A percentile compares a stretch with the other conserved stretches of the same genome.
Evolutionary conservation across 179 eudicot species (phyloP).

Genomic region (Silene noctiflora): DNA sequence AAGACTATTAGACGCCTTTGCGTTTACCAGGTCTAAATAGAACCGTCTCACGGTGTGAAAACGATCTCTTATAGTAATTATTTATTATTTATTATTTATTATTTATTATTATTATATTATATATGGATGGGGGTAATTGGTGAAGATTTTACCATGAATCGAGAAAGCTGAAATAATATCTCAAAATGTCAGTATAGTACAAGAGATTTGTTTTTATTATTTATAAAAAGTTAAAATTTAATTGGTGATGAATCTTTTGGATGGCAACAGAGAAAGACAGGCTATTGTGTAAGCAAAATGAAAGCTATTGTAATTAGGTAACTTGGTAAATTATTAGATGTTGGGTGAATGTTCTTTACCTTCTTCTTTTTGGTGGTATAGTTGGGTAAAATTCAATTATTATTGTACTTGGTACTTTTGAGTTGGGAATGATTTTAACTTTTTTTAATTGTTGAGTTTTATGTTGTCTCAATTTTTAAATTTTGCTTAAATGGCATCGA

Average conservation of each 20-base stretch:
- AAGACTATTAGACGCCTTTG: too few relatives aligned
- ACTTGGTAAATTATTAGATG: constrained; percentile 15
- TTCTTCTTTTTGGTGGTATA: not conserved
- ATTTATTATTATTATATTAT: not conserved
- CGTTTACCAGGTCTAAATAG: too few relatives aligned
- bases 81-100: too few relatives aligned
- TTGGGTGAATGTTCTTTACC: constrained; percentile 8
- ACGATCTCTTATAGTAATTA: too few relatives aligned
- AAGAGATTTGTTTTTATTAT: constrained; percentile 5
- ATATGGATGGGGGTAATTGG: constrained; percentile 9
- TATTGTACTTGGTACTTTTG: constrained; percentile 15
- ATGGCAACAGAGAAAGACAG: constrained; percentile 25
- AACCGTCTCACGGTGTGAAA: too few relatives aligned
- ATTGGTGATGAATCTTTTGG: constrained; percentile 23
- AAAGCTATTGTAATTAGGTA: constrained; percentile 20
- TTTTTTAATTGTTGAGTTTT: not conserved
- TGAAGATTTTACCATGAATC: constrained; percentile 22
- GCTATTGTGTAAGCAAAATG: constrained; percentile 12
- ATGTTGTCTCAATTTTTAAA: not conserved
- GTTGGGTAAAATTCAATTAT: not conserved
- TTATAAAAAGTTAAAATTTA: not conserved
- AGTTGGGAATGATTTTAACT: not conserved
- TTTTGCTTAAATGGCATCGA: not conserved
- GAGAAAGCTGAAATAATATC: constrained; percentile 37
- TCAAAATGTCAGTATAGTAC: constrained; percentile 33